phyloP scores from a whole-genome alignment of 495 filamentous ascomycete species.

The Neurospora sp. region DNA sequence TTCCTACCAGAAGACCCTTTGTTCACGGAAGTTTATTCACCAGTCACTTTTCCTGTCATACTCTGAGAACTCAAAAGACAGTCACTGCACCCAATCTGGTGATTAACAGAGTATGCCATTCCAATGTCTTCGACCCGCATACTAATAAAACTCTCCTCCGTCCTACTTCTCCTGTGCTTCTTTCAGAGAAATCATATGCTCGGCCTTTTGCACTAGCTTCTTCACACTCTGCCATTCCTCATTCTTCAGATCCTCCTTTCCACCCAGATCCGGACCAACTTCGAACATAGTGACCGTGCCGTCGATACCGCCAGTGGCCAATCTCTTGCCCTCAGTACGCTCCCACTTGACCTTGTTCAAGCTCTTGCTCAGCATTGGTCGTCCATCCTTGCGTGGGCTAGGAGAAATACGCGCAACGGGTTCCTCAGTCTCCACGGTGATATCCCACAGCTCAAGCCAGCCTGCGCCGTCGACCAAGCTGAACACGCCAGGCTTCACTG shows the following conservation, averaged over 20 bases:
- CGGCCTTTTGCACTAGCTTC: constrained; percentile 65
- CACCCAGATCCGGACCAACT: constrained; percentile 75
- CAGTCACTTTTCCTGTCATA: not conserved
- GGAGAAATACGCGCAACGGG: constrained; percentile 70
- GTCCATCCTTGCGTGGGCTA: constrained; percentile 45
- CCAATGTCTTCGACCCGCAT: not conserved
- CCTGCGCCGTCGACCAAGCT: constrained; percentile 87
- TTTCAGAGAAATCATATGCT: constrained; percentile 15
- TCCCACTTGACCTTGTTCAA: constrained; percentile 95
- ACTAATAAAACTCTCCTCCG: not conserved
- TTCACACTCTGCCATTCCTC: constrained; percentile 92
- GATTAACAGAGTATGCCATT: not conserved
- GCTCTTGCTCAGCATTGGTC: constrained; percentile 59
- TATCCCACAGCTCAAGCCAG: constrained; percentile 91
- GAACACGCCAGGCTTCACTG: constrained; percentile 85
- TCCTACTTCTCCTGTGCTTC: not conserved
- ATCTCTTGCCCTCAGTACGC: constrained; percentile 67
- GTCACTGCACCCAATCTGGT: not conserved
- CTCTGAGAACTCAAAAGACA: not conserved
- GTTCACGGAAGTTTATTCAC: not conserved
- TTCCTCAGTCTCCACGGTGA: constrained; percentile 85
- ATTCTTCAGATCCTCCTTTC: constrained; percentile 62
- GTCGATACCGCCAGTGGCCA: constrained; percentile 85
- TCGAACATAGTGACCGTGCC: constrained; percentile 88
- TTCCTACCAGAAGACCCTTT: not conserved